A percentile compares a stretch with the other conserved stretches of the same genome.
Conservation (phyloP, 345 rosid species). For the Moricandia moricandioides region DNA sequence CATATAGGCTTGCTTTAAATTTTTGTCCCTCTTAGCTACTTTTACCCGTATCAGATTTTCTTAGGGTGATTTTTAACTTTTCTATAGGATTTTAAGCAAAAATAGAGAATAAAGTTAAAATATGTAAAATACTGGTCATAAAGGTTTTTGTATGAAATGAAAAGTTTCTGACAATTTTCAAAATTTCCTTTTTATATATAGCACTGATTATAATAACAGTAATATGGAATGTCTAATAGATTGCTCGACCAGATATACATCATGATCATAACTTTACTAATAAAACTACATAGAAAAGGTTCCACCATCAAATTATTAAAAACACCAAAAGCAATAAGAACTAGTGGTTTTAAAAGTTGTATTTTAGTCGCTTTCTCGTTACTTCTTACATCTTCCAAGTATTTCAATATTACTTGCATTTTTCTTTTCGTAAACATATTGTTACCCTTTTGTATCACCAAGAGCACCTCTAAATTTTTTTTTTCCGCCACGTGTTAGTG, state of each 20-base stretch:
- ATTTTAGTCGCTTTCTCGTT: not conserved
- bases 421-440: too few species aligned
- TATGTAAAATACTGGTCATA: constrained; percentile 5
- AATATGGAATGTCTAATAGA: not conserved
- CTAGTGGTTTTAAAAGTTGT: too few species aligned
- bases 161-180: not conserved
- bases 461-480: too few species aligned
- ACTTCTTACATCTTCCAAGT: not conserved
- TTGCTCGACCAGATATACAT: not conserved
- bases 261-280: too few species aligned
- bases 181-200: not conserved
- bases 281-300: too few species aligned
- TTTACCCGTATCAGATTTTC: not conserved
- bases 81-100: not conserved
- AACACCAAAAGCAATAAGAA: too few species aligned
- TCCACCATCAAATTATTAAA: too few species aligned
- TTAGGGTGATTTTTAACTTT: constrained; percentile 3
- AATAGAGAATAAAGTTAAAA: not conserved
- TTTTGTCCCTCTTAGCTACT: not conserved
- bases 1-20: not conserved
- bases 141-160: not conserved
- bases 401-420: too few species aligned
- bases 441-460: too few species aligned
- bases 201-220: not conserved
- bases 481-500: too few species aligned